A percentile compares a stretch with the other conserved stretches of the same genome.
phyloP scores from a whole-genome alignment of 148 eudicot species.

The Cornus controversa region DNA sequence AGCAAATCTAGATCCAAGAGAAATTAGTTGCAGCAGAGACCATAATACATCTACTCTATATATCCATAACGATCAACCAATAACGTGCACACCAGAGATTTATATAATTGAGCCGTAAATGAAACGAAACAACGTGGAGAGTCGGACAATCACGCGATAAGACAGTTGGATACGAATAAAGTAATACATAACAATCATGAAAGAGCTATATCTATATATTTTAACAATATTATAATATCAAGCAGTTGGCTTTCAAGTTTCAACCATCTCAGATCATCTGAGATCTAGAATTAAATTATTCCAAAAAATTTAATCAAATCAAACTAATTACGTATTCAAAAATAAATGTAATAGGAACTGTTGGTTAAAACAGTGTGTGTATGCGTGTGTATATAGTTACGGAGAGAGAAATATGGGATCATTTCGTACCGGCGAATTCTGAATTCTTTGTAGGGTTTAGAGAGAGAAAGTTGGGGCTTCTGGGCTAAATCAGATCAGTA shows the following conservation, averaged over 20 bases:
- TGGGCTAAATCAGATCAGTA: neutral
- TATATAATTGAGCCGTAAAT: slow-evolving; percentile 5
- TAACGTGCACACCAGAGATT: neutral
- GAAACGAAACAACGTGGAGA: slow-evolving; percentile 14
- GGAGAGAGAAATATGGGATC: neutral
- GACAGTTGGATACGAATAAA: slow-evolving; percentile 18
- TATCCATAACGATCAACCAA: neutral
- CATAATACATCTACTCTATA: slow-evolving; percentile 12
- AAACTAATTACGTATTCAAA: neutral
- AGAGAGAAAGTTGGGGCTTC: slow-evolving; percentile 6
- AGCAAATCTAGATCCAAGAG: slow-evolving; percentile 33
- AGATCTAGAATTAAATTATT: slow-evolving; percentile 14
- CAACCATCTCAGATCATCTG: neutral
- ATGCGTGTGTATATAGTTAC: neutral
- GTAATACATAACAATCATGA: slow-evolving; percentile 4
- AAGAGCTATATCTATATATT: neutral
- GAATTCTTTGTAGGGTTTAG: neutral
- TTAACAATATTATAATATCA: neutral
- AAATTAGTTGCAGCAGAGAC: slow-evolving; percentile 12
- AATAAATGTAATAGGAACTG: neutral
- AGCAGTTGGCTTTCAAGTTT: slow-evolving; percentile 15
- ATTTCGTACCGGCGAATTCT: neutral
- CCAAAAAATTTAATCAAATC: neutral
- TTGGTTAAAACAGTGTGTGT: too few relatives aligned
- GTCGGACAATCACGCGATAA: slow-evolving; percentile 12